Conservation (phyloP, 2,329 filamentous ascomycete genomes). For the Cercospora sojina region DNA sequence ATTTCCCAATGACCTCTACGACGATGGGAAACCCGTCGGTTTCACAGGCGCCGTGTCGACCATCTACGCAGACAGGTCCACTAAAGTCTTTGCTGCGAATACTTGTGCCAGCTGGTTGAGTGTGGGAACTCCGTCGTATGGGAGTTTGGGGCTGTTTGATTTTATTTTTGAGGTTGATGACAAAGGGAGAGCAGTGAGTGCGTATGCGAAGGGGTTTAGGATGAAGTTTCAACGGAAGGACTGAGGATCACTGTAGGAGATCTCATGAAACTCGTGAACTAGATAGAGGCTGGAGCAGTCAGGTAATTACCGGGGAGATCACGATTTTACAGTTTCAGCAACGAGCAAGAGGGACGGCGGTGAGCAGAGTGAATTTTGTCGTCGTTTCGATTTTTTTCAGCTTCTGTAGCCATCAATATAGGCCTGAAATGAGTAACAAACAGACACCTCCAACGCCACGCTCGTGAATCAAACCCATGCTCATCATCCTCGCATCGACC, state of each 20-base stretch:
- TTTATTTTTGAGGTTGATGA: neutral
- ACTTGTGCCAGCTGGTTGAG: neutral
- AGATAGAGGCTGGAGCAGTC: neutral
- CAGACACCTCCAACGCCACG: constrained; percentile 4
- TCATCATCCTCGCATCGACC: neutral
- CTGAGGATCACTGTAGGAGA: no score
- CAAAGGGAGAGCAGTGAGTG: neutral
- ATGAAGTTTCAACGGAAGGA: no score
- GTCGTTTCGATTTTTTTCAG: neutral
- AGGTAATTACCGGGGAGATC: neutral
- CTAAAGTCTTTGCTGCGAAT: neutral
- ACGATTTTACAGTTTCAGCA: neutral
- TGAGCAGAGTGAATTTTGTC: neutral
- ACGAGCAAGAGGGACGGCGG: neutral
- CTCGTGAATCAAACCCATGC: neutral
- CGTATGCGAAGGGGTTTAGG: neutral
- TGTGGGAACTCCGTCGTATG: neutral
- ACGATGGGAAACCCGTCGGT: neutral
- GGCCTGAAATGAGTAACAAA: no score
- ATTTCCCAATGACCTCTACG: neutral
- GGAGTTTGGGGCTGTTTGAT: neutral
- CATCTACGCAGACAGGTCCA: neutral
- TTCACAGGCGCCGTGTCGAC: neutral
- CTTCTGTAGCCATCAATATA: neutral
- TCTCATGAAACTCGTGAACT: neutral